Base-by-base conservation (phyloP, 768 basidiomycete species). In the Termitomyces sp. region DNA sequence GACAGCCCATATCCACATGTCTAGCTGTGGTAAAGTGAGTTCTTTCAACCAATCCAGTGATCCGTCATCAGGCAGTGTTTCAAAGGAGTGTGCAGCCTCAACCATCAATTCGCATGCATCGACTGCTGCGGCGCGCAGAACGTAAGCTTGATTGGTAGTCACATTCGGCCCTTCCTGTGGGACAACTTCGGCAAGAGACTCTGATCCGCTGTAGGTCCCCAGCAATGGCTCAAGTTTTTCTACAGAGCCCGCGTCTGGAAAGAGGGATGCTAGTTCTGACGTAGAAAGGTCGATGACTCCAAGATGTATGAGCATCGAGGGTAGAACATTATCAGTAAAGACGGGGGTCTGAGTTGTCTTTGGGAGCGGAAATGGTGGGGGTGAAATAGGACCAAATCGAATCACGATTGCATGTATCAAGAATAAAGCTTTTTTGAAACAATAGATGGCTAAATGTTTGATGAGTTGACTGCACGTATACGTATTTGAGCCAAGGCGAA, bases 351-450 rank as follows among this genome's bases (percentile, higher is more conserved):
- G 74, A 31, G 72, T 72, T 3, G 86, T 88, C 54, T 79, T 77
- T 48, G 88, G 89, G 15, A 91, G 72, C 32, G 86, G 85, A 67
- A 92, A 86, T 12, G 84, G 79, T 20, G 81, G 71, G 3, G 82
- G 77, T 11, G 80, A 73, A 48, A 76, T 69, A 7, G 82, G 73
- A 53, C 83, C 82, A 75, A 94, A 94, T 49, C 91, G 86, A 48
- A 87, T 71, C 31, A 72, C 74, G 55, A 95, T 74, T 31, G 85
- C 86, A 63, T 91, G 85, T 56, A 94, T 77, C 56, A 95, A 81
- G 73, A 93, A 92, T 37, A 96, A 77, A 2, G 90, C 92, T 69
- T 95, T 96, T 74, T 94, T 94, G 81, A 94, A 92, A 69, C 91
- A 85, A 74, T 92, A 95, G 29, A 94, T 79, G n/a, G 84, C 91